Conservation (phyloP, 2,329 filamentous ascomycete genomes). For the Botrytis byssoidea region DNA sequence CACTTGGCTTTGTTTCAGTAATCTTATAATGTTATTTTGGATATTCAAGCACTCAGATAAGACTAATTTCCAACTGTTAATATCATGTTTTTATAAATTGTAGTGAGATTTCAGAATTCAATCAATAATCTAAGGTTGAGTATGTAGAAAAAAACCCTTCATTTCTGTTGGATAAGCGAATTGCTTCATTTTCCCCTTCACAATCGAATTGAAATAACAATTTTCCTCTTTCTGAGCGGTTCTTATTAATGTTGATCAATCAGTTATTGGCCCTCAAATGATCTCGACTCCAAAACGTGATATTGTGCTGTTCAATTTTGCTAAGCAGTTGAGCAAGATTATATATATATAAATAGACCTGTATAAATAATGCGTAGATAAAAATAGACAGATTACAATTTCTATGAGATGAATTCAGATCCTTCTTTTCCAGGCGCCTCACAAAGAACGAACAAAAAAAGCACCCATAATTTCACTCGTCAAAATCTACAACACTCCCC, state of each 20-base stretch:
- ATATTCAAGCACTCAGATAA: too few species aligned
- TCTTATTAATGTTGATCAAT: too few species aligned
- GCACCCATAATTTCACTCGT: neutral
- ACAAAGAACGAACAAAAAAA: neutral
- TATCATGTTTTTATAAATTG: too few species aligned
- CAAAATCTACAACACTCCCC: neutral
- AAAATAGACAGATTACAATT: too few species aligned
- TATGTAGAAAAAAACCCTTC: neutral
- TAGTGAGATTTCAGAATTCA: neutral
- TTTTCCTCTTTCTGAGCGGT: neutral
- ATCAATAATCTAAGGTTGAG: neutral
- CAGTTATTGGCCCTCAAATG: neutral
- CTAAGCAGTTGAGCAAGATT: neutral
- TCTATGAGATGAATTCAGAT: too few species aligned
- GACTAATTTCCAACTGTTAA: too few species aligned
- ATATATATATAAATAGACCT: too few species aligned
- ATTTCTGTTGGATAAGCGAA: neutral
- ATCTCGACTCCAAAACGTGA: neutral
- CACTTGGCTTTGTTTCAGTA: too few species aligned
- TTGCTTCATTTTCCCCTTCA: neutral
- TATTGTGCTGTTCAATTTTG: neutral
- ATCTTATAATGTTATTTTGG: too few species aligned
- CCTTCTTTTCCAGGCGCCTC: too few species aligned
- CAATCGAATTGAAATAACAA: neutral
- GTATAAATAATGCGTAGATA: neutral